Conservation (phyloP, 768 basidiomycete species). For the Tephrocybe rancida region DNA sequence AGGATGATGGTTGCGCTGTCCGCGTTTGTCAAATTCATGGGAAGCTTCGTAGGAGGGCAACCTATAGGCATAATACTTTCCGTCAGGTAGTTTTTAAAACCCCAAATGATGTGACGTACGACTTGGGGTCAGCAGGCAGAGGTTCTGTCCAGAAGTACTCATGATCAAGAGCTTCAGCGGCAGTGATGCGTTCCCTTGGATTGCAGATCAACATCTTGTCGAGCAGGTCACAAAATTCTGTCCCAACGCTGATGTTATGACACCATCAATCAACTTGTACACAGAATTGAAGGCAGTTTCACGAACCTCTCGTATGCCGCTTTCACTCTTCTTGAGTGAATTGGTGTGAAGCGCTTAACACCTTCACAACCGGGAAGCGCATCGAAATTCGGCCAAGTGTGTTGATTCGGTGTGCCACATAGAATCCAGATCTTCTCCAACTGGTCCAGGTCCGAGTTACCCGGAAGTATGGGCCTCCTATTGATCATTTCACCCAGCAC, state of each 20-base stretch:
- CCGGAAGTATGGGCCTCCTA: slow-evolving; percentile 83
- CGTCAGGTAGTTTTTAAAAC: slow-evolving; percentile 1
- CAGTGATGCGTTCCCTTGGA: slow-evolving; percentile 83
- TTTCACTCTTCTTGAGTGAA: slow-evolving; percentile 56
- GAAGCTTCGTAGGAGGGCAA: slow-evolving; percentile 80
- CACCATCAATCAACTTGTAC: slow-evolving; percentile 10
- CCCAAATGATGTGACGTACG: slow-evolving; percentile 43
- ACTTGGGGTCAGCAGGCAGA: slow-evolving; percentile 81
- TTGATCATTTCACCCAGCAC: slow-evolving; percentile 97
- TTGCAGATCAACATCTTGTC: slow-evolving; percentile 84
- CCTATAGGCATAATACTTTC: slow-evolving; percentile 33
- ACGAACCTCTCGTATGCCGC: slow-evolving; percentile 62
- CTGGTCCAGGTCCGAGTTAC: slow-evolving; percentile 90
- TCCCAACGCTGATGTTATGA: slow-evolving; percentile 51
- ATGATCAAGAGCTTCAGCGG: slow-evolving; percentile 85
- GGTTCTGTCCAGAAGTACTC: slow-evolving; percentile 96
- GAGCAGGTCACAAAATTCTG: slow-evolving; percentile 78
- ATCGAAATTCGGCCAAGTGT: slow-evolving; percentile 80
- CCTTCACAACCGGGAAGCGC: slow-evolving; percentile 79
- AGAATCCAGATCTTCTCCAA: slow-evolving; percentile 85
- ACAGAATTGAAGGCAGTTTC: neutral
- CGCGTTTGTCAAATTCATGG: slow-evolving; percentile 59
- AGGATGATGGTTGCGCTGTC: slow-evolving; percentile 21
- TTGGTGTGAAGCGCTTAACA: slow-evolving; percentile 58
- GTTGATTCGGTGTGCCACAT: slow-evolving; percentile 88